phyloP scores from a whole-genome alignment of 495 filamentous ascomycete genomes.

The Friedmanniomyces simplex region DNA sequence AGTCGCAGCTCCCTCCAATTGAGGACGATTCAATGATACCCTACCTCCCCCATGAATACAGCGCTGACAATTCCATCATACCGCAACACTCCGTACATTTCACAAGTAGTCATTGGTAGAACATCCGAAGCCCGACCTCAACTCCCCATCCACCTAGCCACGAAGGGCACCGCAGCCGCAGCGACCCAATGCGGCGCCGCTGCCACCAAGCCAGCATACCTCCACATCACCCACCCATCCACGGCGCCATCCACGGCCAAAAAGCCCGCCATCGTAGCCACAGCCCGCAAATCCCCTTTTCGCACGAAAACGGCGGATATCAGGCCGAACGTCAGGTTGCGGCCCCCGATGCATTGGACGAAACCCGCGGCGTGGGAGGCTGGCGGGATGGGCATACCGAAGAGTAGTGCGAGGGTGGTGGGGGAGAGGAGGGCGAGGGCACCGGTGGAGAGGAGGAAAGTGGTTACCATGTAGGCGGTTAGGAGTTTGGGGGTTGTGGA shows the following conservation, averaged over 20 bases:
- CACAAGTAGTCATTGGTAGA: too few species aligned
- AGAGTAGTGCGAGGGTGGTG: background rate
- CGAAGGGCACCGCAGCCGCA: background rate
- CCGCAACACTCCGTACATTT: too few species aligned
- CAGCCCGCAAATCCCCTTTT: background rate
- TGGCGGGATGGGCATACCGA: background rate
- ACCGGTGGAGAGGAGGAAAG: background rate
- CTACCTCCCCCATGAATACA: too few species aligned
- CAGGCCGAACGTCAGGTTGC: background rate
- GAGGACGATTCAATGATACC: too few species aligned
- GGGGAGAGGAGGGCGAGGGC: background rate
- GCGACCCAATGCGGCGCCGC: background rate
- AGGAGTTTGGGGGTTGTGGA: background rate
- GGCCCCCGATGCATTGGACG: slow-evolving; percentile 1
- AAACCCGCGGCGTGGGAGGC: background rate
- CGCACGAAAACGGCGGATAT: background rate
- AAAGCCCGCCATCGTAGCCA: background rate
- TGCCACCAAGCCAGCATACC: background rate
- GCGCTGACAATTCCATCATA: too few species aligned
- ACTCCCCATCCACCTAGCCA: background rate
- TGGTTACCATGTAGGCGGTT: background rate
- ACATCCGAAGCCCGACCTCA: too few species aligned
- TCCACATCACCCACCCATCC: background rate
- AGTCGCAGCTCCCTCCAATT: too few species aligned
- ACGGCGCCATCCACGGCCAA: background rate